Evolutionary conservation across 441 rosid species (phyloP).

Genomic region (Cnidoscolus chayamansa): DNA sequence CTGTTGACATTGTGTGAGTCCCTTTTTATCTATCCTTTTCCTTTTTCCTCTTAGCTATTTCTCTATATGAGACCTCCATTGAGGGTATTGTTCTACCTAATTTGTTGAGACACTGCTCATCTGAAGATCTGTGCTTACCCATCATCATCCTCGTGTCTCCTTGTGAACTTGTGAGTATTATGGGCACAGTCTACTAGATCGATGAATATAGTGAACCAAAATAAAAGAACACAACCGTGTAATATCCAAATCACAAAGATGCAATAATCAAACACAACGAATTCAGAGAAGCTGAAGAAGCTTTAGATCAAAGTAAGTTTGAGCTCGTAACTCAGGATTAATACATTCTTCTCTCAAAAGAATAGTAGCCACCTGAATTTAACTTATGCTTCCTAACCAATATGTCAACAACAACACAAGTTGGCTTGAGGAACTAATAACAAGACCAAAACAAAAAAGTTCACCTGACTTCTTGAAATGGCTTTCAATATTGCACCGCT

Average conservation of each 20-base stretch:
- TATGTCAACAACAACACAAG: no score
- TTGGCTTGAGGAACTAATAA: conserved; percentile 3
- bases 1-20: no score
- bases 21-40: no score
- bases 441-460: conserved; percentile 10
- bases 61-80: no score
- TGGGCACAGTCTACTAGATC: no score
- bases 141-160: no score
- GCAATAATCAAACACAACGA: background rate
- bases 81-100: no score
- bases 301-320: background rate
- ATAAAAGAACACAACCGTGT: background rate
- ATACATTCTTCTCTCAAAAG: background rate
- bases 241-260: background rate
- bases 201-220: background rate
- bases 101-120: no score
- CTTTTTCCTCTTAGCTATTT: no score
- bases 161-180: no score
- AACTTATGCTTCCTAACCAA: background rate
- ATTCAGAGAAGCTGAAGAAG: background rate
- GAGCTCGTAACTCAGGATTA: background rate
- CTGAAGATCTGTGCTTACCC: no score
- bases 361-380: background rate
- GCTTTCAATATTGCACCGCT: conserved; percentile 57
- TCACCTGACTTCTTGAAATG: conserved; percentile 72